These are phyloP conservation scores for Neonothopanus nambi DNA, from an alignment of 1,284 basidiomycete species.

Conservation along the genomic window DNA sequence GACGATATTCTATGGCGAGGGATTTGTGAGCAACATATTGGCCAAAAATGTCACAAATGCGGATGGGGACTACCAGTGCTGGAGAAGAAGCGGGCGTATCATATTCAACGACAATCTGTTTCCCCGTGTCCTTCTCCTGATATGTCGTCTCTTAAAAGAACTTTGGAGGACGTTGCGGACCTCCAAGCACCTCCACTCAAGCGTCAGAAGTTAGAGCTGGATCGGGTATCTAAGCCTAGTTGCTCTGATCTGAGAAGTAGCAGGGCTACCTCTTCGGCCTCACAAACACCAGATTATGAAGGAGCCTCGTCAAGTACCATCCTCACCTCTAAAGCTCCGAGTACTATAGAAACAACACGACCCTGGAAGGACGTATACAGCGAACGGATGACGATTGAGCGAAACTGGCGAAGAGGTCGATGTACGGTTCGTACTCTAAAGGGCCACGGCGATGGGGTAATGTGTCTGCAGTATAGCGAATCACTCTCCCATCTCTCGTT, in stretches of 20 bases:
- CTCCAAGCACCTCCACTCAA: constrained; percentile 43
- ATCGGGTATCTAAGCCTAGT: constrained; percentile 15
- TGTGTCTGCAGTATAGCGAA: constrained; percentile 96
- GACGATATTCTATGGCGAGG: constrained; percentile 92
- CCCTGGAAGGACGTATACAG: constrained; percentile 99
- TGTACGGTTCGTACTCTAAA: constrained; percentile 83
- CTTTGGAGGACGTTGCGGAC: constrained; percentile 30
- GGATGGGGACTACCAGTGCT: constrained; percentile 97
- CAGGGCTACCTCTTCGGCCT: constrained; percentile 17
- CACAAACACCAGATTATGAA: constrained; percentile 9
- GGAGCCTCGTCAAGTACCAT: constrained; percentile 29
- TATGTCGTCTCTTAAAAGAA: constrained; percentile 38
- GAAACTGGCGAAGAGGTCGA: constrained; percentile 95
- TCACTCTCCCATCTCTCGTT: constrained; percentile 82
- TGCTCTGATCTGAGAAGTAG: constrained; percentile 14
- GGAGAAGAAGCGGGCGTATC: constrained; percentile 64
- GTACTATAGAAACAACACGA: constrained; percentile 50
- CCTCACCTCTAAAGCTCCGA: constrained; percentile 27
- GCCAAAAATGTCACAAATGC: constrained; percentile 95
- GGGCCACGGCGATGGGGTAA: constrained; percentile 95
- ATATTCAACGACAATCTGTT: constrained; percentile 29
- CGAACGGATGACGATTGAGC: constrained; percentile 92
- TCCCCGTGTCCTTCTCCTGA: constrained; percentile 40
- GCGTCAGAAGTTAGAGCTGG: constrained; percentile 44
- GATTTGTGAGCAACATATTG: constrained; percentile 99